These are phyloP conservation scores for Lagenidium sp. DNA, from an alignment of 352 stramenopile genomes.

Conservation along the genomic window DNA sequence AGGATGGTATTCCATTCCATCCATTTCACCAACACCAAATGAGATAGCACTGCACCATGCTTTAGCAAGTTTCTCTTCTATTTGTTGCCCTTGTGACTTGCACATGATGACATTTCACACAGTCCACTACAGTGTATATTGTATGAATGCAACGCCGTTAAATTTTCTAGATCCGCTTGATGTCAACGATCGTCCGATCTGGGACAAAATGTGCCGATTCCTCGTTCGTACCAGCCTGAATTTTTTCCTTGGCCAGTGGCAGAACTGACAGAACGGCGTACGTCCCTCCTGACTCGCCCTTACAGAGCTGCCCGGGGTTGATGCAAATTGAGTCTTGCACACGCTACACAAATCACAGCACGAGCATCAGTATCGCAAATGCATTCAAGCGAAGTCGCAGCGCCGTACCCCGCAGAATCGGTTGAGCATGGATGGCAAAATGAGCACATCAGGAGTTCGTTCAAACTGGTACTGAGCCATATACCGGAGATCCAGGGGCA, in stretches of 20 bases:
- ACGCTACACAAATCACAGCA: conserved; percentile 31
- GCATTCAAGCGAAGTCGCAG: background rate
- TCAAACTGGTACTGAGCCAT: conserved; percentile 89
- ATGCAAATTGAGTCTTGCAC: conserved; percentile 91
- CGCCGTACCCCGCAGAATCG: conserved; percentile 77
- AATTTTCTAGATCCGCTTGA: conserved; percentile 91
- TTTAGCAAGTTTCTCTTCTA: too few species aligned
- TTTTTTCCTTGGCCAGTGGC: conserved; percentile 80
- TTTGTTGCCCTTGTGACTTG: too few species aligned
- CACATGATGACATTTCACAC: too few species aligned
- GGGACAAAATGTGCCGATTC: conserved; percentile 61
- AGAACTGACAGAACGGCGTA: conserved; percentile 91
- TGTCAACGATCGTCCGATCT: conserved; percentile 87
- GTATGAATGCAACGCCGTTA: too few species aligned
- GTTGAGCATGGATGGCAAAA: conserved; percentile 93
- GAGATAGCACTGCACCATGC: too few species aligned
- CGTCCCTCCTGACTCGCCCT: conserved; percentile 90
- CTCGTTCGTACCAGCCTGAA: conserved; percentile 27
- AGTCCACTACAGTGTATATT: too few species aligned
- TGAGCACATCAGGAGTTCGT: conserved; percentile 90
- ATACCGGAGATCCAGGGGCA: conserved; percentile 89
- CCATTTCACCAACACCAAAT: too few species aligned
- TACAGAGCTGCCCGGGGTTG: conserved; percentile 93
- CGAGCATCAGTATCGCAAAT: background rate
- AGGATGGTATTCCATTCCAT: too few species aligned